These are phyloP conservation scores for Microstegium vimineum DNA, from an alignment of 176 grass and related monocot species.

Conservation along the genomic window DNA sequence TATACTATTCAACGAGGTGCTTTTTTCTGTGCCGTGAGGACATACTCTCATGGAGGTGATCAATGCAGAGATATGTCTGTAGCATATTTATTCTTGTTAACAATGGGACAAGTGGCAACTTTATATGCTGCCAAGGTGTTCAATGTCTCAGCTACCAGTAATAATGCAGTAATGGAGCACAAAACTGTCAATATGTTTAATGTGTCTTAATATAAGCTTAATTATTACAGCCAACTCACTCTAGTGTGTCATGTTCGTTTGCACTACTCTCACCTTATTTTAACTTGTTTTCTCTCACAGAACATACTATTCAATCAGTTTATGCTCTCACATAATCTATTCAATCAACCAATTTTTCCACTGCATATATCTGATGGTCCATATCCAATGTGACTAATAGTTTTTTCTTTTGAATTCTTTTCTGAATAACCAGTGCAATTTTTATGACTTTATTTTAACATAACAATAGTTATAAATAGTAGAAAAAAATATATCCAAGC, in stretches of 20 bases:
- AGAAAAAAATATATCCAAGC: neutral
- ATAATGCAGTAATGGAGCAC: neutral
- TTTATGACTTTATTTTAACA: neutral
- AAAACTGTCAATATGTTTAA: too few species aligned
- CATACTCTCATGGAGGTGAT: constrained; percentile 21
- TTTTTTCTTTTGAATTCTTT: neutral
- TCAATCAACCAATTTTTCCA: too few species aligned
- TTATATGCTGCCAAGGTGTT: neutral
- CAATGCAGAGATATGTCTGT: neutral
- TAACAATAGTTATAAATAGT: neutral
- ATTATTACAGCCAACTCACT: neutral
- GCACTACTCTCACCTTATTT: too few species aligned
- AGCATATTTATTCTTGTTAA: neutral
- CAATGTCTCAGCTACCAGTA: neutral
- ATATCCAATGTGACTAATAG: neutral
- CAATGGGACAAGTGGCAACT: neutral
- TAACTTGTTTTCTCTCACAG: too few species aligned
- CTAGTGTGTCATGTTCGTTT: too few species aligned
- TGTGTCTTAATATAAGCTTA: neutral
- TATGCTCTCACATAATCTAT: too few species aligned
- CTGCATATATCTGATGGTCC: neutral
- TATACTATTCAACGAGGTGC: neutral
- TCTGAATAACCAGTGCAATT: neutral
- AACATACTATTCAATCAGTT: too few species aligned
- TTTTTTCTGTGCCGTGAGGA: neutral